phyloP scores from a whole-genome alignment of 495 filamentous ascomycete genomes.

The Pseudoneurospora amorphoporcata region DNA sequence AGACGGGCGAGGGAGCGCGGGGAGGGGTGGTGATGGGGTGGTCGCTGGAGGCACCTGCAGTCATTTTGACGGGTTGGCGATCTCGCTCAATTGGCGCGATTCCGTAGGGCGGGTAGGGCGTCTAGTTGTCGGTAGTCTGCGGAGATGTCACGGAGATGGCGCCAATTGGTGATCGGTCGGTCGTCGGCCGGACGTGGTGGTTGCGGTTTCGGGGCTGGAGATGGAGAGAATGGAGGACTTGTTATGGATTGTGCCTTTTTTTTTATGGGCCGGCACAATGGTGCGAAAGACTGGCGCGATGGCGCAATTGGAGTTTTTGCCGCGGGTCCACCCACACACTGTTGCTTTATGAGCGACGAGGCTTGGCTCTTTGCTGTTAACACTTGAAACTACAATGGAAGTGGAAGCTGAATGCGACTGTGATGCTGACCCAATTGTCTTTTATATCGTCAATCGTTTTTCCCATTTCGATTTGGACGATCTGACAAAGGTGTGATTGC shows the following conservation, averaged over 20 bases:
- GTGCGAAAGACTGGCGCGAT: slow-evolving; percentile 8
- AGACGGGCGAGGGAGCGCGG: slow-evolving; percentile 27
- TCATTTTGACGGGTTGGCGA: slow-evolving; percentile 22
- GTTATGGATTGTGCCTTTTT: neutral
- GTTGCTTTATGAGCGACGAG: neutral
- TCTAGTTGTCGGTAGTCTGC: neutral
- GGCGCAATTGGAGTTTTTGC: slow-evolving; percentile 11
- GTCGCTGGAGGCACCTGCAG: slow-evolving; percentile 27
- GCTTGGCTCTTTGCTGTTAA: neutral
- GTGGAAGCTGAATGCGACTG: neutral
- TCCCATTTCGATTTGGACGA: neutral
- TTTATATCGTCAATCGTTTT: neutral
- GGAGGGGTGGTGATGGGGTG: slow-evolving; percentile 34
- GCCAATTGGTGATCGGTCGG: neutral
- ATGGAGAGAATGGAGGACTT: neutral
- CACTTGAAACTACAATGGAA: neutral
- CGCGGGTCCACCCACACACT: neutral
- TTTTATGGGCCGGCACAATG: neutral
- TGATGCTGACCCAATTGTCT: neutral
- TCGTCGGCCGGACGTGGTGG: neutral
- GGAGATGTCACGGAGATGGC: neutral
- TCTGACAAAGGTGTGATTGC: slow-evolving; percentile 3
- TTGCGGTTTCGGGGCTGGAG: neutral
- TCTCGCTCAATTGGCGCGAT: neutral
- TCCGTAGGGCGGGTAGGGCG: neutral